Evolutionary conservation across 169 alveolate species (phyloP), one percentile per base, ranked within the genome.

Genomic region (Eimeria praecox): DNA sequence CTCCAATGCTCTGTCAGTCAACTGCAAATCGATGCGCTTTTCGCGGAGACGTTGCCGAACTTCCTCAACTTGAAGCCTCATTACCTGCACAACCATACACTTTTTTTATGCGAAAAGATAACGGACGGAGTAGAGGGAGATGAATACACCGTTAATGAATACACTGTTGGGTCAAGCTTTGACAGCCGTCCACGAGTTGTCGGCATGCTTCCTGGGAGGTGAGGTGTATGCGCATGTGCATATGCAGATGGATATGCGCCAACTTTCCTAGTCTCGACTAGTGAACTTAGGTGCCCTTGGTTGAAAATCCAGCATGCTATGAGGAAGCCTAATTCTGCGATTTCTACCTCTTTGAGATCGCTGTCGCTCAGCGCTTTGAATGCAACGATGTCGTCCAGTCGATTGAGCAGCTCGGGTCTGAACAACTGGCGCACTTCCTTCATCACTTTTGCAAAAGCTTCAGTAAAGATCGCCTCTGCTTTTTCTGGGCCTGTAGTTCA

Each of bases 401-500:
- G 95, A 95, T 98, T 98, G 64, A 98, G 96, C 95, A 98, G 96
- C 92, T 98, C 99, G 14, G 99, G 99, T n/a, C 98, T 86, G 95
- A 98, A 98, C 97, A 89, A 44, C 4, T 69, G 77, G 0, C 97
- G 98, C 24, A 98, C 97, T 71, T 97, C 96, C 98, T 97, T 97
- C 82, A 97, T 98, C 94, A 62, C 90, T 78, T 92, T 59, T n/a
- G 66, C 52, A 59, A 82, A 78, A 46, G 90, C 90, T 30, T 71
- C 59, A 14, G 49, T 38, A 12, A 46, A 62, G 14, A 30, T 38
- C 33, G 22, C 90, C 66, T 42, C 66, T n/a, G 46, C 92, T 30
- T 27, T 52, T 44, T 62, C 82, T 24, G 59, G 54, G 35, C 66
- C 89, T 92, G 83, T n/a, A 46, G 30, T 40, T 27, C 78, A 66